Evolutionary conservation across 1,284 basidiomycete genomes (phyloP), one percentile per base, ranked within the genome.

Genomic region (Heterobasidion irregulare): DNA sequence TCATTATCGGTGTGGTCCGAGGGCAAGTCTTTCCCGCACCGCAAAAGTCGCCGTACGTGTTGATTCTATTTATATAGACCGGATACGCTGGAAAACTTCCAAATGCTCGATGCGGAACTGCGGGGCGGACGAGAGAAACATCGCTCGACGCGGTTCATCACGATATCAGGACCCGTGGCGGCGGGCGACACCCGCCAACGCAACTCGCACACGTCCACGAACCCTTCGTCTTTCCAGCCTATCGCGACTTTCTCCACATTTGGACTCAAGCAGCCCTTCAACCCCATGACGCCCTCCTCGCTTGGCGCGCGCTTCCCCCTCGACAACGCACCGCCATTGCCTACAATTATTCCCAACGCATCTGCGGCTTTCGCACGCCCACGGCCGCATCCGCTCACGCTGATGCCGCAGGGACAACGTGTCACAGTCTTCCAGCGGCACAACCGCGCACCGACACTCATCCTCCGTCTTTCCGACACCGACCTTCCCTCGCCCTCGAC

Each of bases 1-100:
- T 90, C 10, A 75, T 80, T 57, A 74, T 83, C 54, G 86, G 86
- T 19, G 62, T 83, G 16, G 67, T 81, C 36, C 83, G 83, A 70
- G 86, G 86, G 85, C 87, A 59, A 56, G 80, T 69, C 15, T 32
- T 47, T 47, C 34, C 45, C 50, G 26, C 47, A 33, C 35, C 8
- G 7, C 26, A 5, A 52, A 54, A n/a, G 54, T 34, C 33, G 45
- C 18, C 46, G 43, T 36, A 1, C 18, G 13, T 50, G 16, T 33
- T 53, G 15, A 56, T 54, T 34, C 26, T 47, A 5, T n/a, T 47
- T 47, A 53, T 38, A 12, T 45, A 58, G 47, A 36, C 46, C 33
- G 4, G 57, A 56, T 47, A 44, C 35, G 35, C 45, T 45, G 18
- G 59, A 53, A 35, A 46, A 50, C 6, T 57, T 56, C 36, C 19